Evolutionary conservation across 768 basidiomycete species (phyloP).

Genomic region (Agaricus sinodeliciosus): DNA sequence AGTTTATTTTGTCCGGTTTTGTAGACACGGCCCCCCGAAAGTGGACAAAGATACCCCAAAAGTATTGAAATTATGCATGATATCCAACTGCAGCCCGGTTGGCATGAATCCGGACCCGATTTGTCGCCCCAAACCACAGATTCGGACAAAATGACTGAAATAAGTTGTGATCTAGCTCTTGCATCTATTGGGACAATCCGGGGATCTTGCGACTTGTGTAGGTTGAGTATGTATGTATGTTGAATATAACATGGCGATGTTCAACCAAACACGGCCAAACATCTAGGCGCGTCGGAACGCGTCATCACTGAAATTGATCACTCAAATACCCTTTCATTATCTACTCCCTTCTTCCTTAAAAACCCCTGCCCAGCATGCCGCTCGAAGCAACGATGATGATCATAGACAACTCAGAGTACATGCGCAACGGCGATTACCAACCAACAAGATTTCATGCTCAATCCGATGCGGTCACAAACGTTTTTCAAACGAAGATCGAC

Average conservation of each 20-base stretch:
- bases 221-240: neutral
- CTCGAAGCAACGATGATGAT: conserved; percentile 98
- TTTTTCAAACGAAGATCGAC: conserved; percentile 90
- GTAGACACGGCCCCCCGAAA: too few species aligned
- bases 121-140: too few species aligned
- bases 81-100: too few species aligned
- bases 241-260: neutral
- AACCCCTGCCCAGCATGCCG: conserved; percentile 57
- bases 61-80: too few species aligned
- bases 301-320: conserved; percentile 1
- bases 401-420: conserved; percentile 96
- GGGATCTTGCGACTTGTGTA: too few species aligned
- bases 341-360: neutral
- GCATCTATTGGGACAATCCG: too few species aligned
- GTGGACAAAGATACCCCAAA: too few species aligned
- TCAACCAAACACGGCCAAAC: conserved; percentile 8
- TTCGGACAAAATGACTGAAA: too few species aligned
- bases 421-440: conserved; percentile 90
- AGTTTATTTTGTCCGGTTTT: too few species aligned
- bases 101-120: too few species aligned
- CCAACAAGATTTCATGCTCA: conserved; percentile 89
- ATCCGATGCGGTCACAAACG: conserved; percentile 80
- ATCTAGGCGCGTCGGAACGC: conserved; percentile 6
- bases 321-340: conserved; percentile 3
- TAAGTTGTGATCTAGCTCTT: too few species aligned